A percentile compares a stretch with the other conserved stretches of the same genome.
Evolutionary conservation across 257 asterid species (phyloP).

Genomic region (Nicotiana undulata): DNA sequence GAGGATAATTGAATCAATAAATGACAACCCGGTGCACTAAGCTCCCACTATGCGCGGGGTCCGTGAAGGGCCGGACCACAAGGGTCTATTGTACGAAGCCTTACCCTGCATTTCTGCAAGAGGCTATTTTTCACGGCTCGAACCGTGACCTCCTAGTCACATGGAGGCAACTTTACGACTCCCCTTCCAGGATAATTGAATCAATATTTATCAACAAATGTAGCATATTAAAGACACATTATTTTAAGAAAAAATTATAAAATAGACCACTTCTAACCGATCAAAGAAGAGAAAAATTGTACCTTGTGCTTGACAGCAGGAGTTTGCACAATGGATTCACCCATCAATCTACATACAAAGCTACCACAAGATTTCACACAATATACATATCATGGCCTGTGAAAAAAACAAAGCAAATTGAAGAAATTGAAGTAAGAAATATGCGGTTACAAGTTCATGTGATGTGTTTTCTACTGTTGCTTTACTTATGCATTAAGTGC

Average conservation of each 20-base stretch:
- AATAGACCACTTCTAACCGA: constrained; percentile 8
- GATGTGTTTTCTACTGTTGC: constrained; percentile 27
- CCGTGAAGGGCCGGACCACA: no score
- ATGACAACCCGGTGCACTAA: no score
- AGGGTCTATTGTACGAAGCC: no score
- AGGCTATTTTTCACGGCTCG: no score
- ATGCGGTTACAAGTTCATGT: constrained; percentile 37
- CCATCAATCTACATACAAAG: constrained; percentile 21
- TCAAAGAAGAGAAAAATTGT: constrained; percentile 14
- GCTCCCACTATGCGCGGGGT: no score
- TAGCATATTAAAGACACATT: neutral
- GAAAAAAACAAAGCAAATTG: constrained; percentile 24
- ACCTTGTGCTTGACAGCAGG: constrained; percentile 35
- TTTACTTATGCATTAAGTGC: constrained; percentile 8
- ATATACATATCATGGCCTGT: constrained; percentile 22
- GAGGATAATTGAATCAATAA: constrained; percentile 10
- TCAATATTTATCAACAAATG: constrained; percentile 7
- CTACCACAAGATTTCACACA: constrained; percentile 16
- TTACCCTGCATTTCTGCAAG: no score
- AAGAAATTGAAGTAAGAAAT: constrained; percentile 11
- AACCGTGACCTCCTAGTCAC: no score
- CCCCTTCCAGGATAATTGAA: constrained; percentile 7
- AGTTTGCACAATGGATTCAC: constrained; percentile 41
- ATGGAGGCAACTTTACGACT: no score
- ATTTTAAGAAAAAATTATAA: neutral